Evolutionary conservation across 768 basidiomycete genomes (phyloP).

Genomic region (Lyophyllum atratum): DNA sequence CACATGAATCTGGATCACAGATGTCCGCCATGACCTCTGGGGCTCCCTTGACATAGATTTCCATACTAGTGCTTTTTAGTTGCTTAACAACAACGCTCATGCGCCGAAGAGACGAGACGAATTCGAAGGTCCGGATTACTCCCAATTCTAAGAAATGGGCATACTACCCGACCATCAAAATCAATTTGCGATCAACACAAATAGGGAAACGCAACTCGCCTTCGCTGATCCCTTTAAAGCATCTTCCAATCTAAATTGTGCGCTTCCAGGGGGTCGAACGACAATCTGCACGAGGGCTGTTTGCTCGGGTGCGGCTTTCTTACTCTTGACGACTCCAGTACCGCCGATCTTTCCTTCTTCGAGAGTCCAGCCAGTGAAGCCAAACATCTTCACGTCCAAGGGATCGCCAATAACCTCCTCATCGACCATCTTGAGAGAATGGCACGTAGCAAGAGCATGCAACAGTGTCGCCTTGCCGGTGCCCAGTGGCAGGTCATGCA

Average conservation of each 20-base stretch:
- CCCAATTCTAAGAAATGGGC: conserved; percentile 97
- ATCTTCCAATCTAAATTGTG: conserved; percentile 88
- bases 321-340: conserved; percentile 70
- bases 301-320: conserved; percentile 64
- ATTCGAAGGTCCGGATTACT: conserved; percentile 95
- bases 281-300: conserved; percentile 94
- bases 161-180: conserved; percentile 52
- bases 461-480: conserved; percentile 81
- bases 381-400: conserved; percentile 97
- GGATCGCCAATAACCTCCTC: conserved; percentile 93
- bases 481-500: conserved; percentile 79
- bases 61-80: conserved; percentile 93
- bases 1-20: conserved; percentile 90
- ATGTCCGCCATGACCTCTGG: conserved; percentile 98
- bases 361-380: conserved; percentile 93
- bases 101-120: conserved; percentile 87
- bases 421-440: conserved; percentile 90
- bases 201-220: conserved; percentile 41
- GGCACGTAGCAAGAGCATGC: conserved; percentile 94
- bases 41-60: conserved; percentile 98
- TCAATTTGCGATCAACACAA: not conserved
- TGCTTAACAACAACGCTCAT: conserved; percentile 99
- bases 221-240: conserved; percentile 82
- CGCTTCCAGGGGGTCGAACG: conserved; percentile 93
- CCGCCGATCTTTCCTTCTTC: conserved; percentile 85